phyloP scores from a whole-genome alignment of 2,329 filamentous ascomycete species.

The Byssothecium circinans region DNA sequence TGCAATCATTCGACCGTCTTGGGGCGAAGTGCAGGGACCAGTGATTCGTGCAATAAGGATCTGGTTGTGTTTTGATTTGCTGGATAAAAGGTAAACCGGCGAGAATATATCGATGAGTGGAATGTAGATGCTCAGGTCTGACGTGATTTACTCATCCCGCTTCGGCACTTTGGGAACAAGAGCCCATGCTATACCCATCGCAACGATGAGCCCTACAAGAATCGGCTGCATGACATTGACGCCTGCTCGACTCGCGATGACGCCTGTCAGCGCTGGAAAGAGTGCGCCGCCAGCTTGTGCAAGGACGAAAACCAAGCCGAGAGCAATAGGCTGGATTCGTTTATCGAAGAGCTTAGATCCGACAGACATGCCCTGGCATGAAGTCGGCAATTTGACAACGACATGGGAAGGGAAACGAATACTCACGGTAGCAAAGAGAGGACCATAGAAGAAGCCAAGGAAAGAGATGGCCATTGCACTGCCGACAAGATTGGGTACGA shows the following conservation, averaged over 20 bases:
- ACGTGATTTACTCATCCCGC: conserved; percentile 14
- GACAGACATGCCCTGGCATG: conserved; percentile 55
- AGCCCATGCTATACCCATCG: conserved; percentile 22
- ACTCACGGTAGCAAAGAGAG: conserved; percentile 59
- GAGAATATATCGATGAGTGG: too few relatives aligned
- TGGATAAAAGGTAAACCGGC: too few relatives aligned
- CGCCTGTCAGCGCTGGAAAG: conserved; percentile 59
- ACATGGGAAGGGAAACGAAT: background rate
- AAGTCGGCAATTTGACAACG: background rate
- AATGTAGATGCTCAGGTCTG: too few relatives aligned
- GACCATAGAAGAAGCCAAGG: conserved; percentile 61
- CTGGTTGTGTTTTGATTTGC: too few relatives aligned
- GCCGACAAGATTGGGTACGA: conserved; percentile 28
- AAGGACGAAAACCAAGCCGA: conserved; percentile 61
- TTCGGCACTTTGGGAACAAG: conserved; percentile 21
- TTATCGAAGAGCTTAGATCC: conserved; percentile 56
- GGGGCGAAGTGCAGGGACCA: too few relatives aligned
- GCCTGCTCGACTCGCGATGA: conserved; percentile 41
- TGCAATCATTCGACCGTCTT: too few relatives aligned
- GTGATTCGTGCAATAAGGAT: too few relatives aligned
- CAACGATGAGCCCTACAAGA: conserved; percentile 24
- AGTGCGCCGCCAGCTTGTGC: conserved; percentile 59
- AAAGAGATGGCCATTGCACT: conserved; percentile 58
- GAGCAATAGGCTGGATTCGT: conserved; percentile 51
- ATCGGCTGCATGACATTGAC: conserved; percentile 29